Evolutionary conservation across 371 early-diverging fungal species (phyloP), one percentile per base, ranked within the genome.

Genomic region (Batkoa obscura): DNA sequence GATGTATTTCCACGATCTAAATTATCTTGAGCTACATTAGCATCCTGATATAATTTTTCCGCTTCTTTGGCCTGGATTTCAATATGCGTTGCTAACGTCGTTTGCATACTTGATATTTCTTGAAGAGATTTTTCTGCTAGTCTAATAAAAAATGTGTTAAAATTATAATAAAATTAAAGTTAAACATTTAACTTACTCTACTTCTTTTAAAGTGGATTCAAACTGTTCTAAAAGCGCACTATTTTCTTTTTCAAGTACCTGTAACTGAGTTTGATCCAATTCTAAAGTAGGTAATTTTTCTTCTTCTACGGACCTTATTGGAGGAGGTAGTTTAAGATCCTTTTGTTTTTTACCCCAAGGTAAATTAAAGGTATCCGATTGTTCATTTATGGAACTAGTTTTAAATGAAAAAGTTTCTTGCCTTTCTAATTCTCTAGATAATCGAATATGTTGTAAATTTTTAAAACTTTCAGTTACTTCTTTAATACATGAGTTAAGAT

Each of bases 71-170:
- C 77, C 61, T 83, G 83, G 0, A 69, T 72, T 3, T 72, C 72
- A n/a, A 83, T 62, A 63, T 83, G 80, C 50, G 63, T 72, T 1
- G 78, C 68, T 53, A 83, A 62, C 50, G 78, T 75, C 5, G 70
- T 66, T 60, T 81, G 81, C 37, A 83, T 62, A 1, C 73, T 71
- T 5, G 83, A 77, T 37, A 83, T 83, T 60, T 83, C 83, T 33
- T 75, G 55, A 41, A 83, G 61, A 23, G 83, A 77, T 45, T 73
- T 72, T 62, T 83, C 81, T 3, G 80, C 80, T 47, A 67, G 69
- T 33, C 34, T 48, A 58, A 33, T 12, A 52, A 38, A 42, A 10
- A 8, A 35, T 1, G 17, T n/a, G n/a, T n/a, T n/a, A n/a, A n/a
- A n/a, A 36, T 0, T 15, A 50, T 33, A 37, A n/a, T 9, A 48